A percentile compares a stretch with the other conserved stretches of the same genome.
phyloP scores from a whole-genome alignment of 1,284 basidiomycete species.

The Vanrija sp. region DNA sequence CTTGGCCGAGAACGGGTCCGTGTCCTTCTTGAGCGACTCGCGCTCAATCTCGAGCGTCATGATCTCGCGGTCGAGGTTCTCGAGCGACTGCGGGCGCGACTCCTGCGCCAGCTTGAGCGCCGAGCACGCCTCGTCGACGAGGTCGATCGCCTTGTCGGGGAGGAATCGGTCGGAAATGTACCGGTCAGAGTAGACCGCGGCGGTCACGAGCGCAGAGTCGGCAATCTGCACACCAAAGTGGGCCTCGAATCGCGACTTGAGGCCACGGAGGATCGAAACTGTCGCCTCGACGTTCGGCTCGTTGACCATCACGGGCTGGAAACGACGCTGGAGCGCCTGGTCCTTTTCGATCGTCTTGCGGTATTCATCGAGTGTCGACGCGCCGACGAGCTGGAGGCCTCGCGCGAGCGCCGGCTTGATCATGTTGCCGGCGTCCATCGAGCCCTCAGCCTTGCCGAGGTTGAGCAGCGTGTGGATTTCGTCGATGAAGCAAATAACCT shows the following conservation, averaged over 20 bases:
- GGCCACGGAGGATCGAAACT: conserved; percentile 81
- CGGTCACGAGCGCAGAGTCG: conserved; percentile 79
- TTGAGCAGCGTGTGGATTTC: conserved; percentile 66
- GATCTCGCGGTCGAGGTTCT: conserved; percentile 75
- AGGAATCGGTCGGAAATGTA: conserved; percentile 83
- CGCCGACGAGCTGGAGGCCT: conserved; percentile 79
- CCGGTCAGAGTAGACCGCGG: conserved; percentile 71
- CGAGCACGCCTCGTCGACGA: conserved; percentile 86
- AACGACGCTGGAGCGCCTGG: conserved; percentile 81
- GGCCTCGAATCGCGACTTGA: conserved; percentile 77
- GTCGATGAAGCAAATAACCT: conserved; percentile 79
- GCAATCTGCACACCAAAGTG: conserved; percentile 90
- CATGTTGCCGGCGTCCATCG: conserved; percentile 78
- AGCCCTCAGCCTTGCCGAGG: conserved; percentile 85
- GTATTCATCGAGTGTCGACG: conserved; percentile 87
- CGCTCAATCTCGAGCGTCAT: conserved; percentile 86
- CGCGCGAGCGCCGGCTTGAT: conserved; percentile 64
- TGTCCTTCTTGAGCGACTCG: conserved; percentile 83
- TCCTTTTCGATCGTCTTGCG: conserved; percentile 89
- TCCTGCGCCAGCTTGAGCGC: conserved; percentile 86
- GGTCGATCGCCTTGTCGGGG: conserved; percentile 79
- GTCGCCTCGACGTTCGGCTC: conserved; percentile 83
- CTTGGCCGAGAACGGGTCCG: conserved; percentile 73
- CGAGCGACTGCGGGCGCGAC: conserved; percentile 80
- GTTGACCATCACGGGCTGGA: conserved; percentile 81